A percentile compares a stretch with the other conserved stretches of the same genome.
These are phyloP conservation scores for Incumbomyces delicatus DNA, from an alignment of 2,329 filamentous ascomycete genomes.

Conservation along the genomic window DNA sequence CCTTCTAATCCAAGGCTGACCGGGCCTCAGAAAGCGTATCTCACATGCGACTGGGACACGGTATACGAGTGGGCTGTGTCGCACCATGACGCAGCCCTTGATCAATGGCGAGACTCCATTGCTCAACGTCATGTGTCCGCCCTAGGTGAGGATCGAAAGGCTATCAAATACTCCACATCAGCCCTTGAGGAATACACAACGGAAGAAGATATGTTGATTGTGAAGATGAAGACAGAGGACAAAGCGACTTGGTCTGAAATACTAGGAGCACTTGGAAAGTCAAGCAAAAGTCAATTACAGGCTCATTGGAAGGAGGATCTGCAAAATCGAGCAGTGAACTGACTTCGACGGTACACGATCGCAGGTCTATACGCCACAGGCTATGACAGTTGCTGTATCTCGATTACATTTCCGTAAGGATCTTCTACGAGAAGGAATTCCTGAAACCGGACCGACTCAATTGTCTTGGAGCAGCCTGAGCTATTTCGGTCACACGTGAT, in stretches of 20 bases:
- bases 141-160: not conserved
- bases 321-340: not conserved
- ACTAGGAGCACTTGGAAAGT: slow-evolving; percentile 1
- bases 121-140: not conserved
- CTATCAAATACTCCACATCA: not conserved
- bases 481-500: no score
- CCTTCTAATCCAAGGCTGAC: not conserved
- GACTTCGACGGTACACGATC: no score
- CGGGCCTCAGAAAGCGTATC: not conserved
- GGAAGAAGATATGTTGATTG: not conserved
- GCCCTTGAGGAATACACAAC: not conserved
- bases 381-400: no score
- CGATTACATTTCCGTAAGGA: no score
- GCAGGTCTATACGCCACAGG: no score
- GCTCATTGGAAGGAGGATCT: not conserved
- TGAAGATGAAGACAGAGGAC: not conserved
- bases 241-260: not conserved
- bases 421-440: no score
- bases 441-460: no score
- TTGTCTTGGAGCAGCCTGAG: no score
- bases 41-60: not conserved
- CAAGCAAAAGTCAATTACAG: slow-evolving; percentile 3
- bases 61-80: not conserved
- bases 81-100: not conserved
- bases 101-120: not conserved